phyloP scores from a whole-genome alignment of 2,329 filamentous ascomycete genomes.

The Cryphonectria parasitica region DNA sequence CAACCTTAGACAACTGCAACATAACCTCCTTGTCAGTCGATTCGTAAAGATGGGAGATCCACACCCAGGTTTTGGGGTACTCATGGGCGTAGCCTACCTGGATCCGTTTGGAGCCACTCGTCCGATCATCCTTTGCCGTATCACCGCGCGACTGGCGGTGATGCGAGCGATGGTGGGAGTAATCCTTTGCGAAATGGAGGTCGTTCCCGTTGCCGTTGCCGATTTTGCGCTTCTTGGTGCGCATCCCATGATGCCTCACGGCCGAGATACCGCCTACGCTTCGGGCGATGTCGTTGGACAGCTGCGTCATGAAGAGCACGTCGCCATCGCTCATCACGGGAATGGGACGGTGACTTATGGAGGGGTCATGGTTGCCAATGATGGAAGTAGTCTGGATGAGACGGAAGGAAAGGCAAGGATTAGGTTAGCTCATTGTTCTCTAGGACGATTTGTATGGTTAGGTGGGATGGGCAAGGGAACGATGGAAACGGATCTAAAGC shows the following conservation, averaged over 20 bases:
- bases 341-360: slow-evolving; percentile 22
- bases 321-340: slow-evolving; percentile 30
- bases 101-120: slow-evolving; percentile 2
- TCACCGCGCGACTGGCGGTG: slow-evolving; percentile 3
- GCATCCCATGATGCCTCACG: slow-evolving; percentile 27
- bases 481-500: slow-evolving; percentile 1
- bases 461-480: background rate
- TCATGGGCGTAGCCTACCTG: background rate
- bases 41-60: background rate
- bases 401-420: background rate
- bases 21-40: background rate
- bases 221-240: slow-evolving; percentile 22
- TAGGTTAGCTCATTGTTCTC: background rate
- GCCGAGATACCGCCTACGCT: slow-evolving; percentile 28
- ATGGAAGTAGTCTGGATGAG: slow-evolving; percentile 21
- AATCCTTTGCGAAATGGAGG: slow-evolving; percentile 10
- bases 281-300: slow-evolving; percentile 29
- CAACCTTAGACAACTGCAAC: background rate
- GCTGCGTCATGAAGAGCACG: slow-evolving; percentile 31
- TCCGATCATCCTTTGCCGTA: background rate
- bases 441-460: too few relatives aligned
- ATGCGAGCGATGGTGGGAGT: slow-evolving; percentile 10
- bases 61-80: background rate
- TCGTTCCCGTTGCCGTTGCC: slow-evolving; percentile 11
- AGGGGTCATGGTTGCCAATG: slow-evolving; percentile 24